phyloP scores from a whole-genome alignment of 2,329 filamentous ascomycete species.

The Coniella vitis region DNA sequence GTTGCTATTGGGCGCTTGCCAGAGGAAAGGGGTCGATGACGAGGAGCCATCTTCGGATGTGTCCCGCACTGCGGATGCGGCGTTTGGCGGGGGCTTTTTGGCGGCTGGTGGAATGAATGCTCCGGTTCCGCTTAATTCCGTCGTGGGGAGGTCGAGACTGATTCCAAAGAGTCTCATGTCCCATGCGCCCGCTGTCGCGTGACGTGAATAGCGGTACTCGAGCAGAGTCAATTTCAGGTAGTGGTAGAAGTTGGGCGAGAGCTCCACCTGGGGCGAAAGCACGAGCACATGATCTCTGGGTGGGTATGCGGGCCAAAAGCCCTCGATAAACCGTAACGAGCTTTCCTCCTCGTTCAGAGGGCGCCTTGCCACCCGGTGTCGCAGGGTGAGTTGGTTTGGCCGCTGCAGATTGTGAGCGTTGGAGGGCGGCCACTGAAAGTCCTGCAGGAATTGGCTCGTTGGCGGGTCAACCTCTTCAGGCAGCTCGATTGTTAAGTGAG shows the following conservation, averaged over 20 bases:
- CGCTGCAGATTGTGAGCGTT: slow-evolving; percentile 30
- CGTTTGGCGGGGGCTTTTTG: slow-evolving; percentile 13
- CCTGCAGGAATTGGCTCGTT: slow-evolving; percentile 54
- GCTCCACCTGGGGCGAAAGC: slow-evolving; percentile 71
- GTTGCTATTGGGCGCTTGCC: slow-evolving; percentile 78
- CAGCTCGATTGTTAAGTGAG: slow-evolving; percentile 79
- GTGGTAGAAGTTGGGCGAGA: slow-evolving; percentile 77
- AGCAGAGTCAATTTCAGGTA: slow-evolving; percentile 66
- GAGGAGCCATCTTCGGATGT: not conserved
- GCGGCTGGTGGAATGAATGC: slow-evolving; percentile 43
- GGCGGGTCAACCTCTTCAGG: slow-evolving; percentile 62
- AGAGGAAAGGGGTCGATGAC: slow-evolving; percentile 59
- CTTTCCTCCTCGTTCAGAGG: slow-evolving; percentile 61
- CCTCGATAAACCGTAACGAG: slow-evolving; percentile 71
- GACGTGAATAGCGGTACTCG: slow-evolving; percentile 65
- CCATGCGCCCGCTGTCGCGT: slow-evolving; percentile 36
- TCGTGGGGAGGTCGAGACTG: slow-evolving; percentile 67
- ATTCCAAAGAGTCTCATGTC: slow-evolving; percentile 63
- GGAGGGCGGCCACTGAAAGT: slow-evolving; percentile 61
- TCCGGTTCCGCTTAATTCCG: slow-evolving; percentile 53
- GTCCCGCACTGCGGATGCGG: slow-evolving; percentile 15
- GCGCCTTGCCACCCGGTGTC: slow-evolving; percentile 62
- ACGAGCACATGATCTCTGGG: slow-evolving; percentile 70
- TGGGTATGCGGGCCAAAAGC: slow-evolving; percentile 71
- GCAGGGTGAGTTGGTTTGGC: slow-evolving; percentile 57